Percentiles rank a stretch among this genome's conserved stretches.
These are phyloP conservation scores for Termitomyces sp. DNA, from an alignment of 768 basidiomycete species.

Conservation along the genomic window DNA sequence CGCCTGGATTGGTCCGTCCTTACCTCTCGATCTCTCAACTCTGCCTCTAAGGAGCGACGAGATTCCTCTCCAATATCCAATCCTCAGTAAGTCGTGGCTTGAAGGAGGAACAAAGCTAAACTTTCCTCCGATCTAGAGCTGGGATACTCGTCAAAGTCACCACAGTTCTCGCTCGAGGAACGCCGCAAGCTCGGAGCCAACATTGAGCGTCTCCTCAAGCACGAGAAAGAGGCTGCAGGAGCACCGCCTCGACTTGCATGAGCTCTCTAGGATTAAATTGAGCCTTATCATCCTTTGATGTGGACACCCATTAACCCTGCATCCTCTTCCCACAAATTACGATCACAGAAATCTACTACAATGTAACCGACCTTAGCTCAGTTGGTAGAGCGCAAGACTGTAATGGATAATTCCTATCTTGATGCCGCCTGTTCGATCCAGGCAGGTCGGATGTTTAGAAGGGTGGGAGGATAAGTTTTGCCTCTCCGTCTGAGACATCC, in stretches of 20 bases:
- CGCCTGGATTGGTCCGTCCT: conserved; percentile 73
- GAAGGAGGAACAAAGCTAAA: background rate
- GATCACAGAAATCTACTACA: too few species aligned
- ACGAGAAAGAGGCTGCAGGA: conserved; percentile 66
- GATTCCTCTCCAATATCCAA: conserved; percentile 67
- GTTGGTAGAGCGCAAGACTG: conserved; percentile 13
- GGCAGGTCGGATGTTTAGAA: conserved; percentile 9
- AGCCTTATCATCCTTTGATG: too few species aligned
- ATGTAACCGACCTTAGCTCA: conserved; percentile 12
- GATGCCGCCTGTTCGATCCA: conserved; percentile 10
- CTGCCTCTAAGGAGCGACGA: conserved; percentile 49
- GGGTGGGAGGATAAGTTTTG: too few species aligned
- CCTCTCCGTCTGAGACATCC: too few species aligned
- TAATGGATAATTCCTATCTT: conserved; percentile 1
- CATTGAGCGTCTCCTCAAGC: conserved; percentile 52
- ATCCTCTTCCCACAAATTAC: too few species aligned
- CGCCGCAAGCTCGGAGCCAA: conserved; percentile 56
- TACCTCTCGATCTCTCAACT: conserved; percentile 57
- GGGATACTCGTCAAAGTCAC: conserved; percentile 58
- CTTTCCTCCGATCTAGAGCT: conserved; percentile 39
- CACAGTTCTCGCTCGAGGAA: conserved; percentile 53
- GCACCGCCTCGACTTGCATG: conserved; percentile 38
- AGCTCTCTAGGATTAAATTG: background rate
- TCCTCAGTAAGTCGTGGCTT: conserved; percentile 44
- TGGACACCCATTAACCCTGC: too few species aligned